Conservation (phyloP, 2,329 filamentous ascomycete species). For the Curvularia lunata region DNA sequence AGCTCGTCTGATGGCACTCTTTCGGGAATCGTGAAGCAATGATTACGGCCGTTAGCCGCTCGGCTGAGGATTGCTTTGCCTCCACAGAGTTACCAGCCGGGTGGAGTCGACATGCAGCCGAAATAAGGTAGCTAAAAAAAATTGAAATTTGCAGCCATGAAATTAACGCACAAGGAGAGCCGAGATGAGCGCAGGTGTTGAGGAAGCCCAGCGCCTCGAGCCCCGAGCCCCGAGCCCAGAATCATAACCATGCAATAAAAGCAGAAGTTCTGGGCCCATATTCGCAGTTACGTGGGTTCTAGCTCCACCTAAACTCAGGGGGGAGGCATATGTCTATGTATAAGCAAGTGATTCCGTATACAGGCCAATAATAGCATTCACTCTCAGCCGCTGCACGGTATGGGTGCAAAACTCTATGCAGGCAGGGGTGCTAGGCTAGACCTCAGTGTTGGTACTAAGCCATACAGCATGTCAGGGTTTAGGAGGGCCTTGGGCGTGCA, state of each 20-base stretch:
- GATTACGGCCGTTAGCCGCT: not conserved
- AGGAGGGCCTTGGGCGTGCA: not conserved
- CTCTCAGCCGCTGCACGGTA: not conserved
- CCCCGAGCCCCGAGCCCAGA: not conserved
- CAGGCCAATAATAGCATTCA: not conserved
- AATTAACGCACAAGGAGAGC: not conserved
- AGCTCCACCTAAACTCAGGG: not conserved
- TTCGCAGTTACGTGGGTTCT: not conserved
- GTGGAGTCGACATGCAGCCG: slow-evolving; percentile 7
- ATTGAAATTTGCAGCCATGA: not conserved
- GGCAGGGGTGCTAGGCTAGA: not conserved
- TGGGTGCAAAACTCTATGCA: slow-evolving; percentile 6
- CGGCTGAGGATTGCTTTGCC: not conserved
- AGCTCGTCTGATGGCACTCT: not conserved
- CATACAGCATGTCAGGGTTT: not conserved
- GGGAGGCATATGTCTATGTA: not conserved
- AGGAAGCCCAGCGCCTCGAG: not conserved
- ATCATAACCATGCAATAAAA: not conserved
- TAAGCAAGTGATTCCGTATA: not conserved
- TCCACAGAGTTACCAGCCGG: not conserved
- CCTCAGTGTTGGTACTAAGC: not conserved
- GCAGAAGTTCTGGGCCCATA: not conserved
- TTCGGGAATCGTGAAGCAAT: not conserved
- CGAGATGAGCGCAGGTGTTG: not conserved
- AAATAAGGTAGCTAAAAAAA: not conserved